Conservation (phyloP, 345 rosid species). For the Hevea brasiliensis region DNA sequence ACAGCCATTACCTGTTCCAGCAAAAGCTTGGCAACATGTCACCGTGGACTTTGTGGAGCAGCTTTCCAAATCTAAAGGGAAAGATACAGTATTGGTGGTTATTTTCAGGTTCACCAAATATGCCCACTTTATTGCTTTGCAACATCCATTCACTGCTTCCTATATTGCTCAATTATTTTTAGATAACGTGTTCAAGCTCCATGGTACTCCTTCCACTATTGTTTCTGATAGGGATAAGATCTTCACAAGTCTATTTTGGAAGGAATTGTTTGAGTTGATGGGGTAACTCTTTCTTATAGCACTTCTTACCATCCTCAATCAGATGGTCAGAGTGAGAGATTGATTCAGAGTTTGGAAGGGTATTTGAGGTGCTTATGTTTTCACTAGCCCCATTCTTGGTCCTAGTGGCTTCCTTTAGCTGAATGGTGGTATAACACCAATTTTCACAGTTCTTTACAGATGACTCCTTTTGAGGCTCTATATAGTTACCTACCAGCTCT, state of each 20-base stretch:
- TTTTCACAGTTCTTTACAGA: background rate
- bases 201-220: background rate
- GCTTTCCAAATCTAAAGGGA: too few relatives aligned
- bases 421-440: background rate
- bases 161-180: background rate
- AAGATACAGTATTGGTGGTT: too few relatives aligned
- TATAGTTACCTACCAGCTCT: background rate
- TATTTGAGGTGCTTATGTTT: background rate
- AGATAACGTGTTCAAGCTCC: background rate
- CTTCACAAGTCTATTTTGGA: background rate
- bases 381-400: background rate
- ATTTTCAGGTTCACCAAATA: too few relatives aligned
- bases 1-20: too few relatives aligned
- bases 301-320: background rate
- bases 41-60: too few relatives aligned
- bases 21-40: too few relatives aligned
- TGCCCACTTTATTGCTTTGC: background rate
- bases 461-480: background rate
- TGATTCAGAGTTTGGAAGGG: background rate
- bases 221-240: background rate
- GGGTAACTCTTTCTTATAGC: background rate
- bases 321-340: background rate
- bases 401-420: background rate
- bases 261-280: background rate
- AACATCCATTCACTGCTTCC: background rate